phyloP scores from a whole-genome alignment of 129 eudicot genomes.

The Escallonia rubra region DNA sequence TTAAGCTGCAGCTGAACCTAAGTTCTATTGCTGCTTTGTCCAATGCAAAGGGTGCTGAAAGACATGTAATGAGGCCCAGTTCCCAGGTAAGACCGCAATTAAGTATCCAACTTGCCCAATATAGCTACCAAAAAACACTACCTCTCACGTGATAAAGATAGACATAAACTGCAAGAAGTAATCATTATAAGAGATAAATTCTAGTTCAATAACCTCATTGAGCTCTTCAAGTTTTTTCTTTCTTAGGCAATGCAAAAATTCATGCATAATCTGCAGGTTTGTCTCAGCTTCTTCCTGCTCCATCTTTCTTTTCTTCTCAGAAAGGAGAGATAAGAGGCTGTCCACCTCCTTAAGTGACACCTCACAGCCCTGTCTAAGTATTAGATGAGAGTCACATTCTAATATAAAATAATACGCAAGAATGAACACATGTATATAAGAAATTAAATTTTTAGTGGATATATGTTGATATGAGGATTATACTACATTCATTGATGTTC shows the following conservation, averaged over 20 bases:
- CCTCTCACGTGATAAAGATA: neutral
- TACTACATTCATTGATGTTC: too few relatives aligned
- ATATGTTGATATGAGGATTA: too few relatives aligned
- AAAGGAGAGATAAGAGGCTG: slow-evolving; percentile 50
- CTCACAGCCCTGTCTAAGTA: slow-evolving; percentile 90
- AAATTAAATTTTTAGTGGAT: neutral
- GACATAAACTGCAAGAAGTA: neutral
- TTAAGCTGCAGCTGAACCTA: too few relatives aligned
- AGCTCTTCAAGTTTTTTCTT: slow-evolving; percentile 86
- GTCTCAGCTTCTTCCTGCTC: slow-evolving; percentile 97
- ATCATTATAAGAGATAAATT: neutral
- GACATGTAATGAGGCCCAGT: neutral
- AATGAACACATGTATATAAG: neutral
- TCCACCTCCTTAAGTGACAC: slow-evolving; percentile 89
- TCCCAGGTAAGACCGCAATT: neutral
- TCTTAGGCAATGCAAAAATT: slow-evolving; percentile 62
- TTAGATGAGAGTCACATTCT: slow-evolving; percentile 29
- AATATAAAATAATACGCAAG: slow-evolving; percentile 15
- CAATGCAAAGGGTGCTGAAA: too few relatives aligned
- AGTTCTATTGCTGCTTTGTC: too few relatives aligned
- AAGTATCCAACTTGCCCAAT: neutral
- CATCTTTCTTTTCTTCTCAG: slow-evolving; percentile 85
- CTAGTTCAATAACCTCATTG: slow-evolving; percentile 52
- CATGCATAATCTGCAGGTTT: slow-evolving; percentile 71
- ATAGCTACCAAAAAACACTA: neutral